Base-by-base conservation (phyloP, 495 filamentous ascomycete species). In the Neurospora terricola region DNA sequence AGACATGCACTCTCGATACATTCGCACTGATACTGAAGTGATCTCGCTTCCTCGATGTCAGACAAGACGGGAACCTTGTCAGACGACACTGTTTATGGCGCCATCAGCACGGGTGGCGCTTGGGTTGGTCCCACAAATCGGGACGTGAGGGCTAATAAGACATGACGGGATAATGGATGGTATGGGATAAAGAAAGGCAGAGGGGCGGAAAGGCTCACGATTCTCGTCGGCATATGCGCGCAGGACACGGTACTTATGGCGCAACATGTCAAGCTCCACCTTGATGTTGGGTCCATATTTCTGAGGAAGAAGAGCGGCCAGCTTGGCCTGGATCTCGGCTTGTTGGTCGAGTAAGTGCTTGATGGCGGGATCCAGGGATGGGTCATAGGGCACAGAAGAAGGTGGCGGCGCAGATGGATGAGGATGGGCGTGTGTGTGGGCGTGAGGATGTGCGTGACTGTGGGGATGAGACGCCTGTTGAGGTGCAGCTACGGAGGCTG, bases 11-110 rank as follows among this genome's bases (percentile, higher is more conserved):
- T 81, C 73, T 85, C 84, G 73, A 86, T 83, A 74, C 84, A 86
- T 76, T 86, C 85, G 75, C 84, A 86, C 72, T 80, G 80, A 73
- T 86, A 86, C 72, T 86, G 85, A 70, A 86, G 72, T 18, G 79
- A 76, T 69, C 85, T 78, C 40, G 85, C 84, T 77, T 86, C 85
- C 73, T 86, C 85, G 45, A 85, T 78, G 37, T 86, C 84, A 75
- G 82, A 86, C 73, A 85, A 76, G 73, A 80, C 77, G 38, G 80
- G 77, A 68, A 85, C 73, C 72, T 80, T 83, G 71, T 81, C 82
- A 71, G 83, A 79, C 69, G 85, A 69, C 38, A 84, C 85, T 86
- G 70, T 48, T 72, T 71, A 72, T 7, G 39, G 62, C 42, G 38
- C 54, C 72, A 81, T 84, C 75, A 84, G 83, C 81, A 73, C 69